Evolutionary conservation across 768 basidiomycete genomes (phyloP).

Genomic region (Crepidotus variabilis): DNA sequence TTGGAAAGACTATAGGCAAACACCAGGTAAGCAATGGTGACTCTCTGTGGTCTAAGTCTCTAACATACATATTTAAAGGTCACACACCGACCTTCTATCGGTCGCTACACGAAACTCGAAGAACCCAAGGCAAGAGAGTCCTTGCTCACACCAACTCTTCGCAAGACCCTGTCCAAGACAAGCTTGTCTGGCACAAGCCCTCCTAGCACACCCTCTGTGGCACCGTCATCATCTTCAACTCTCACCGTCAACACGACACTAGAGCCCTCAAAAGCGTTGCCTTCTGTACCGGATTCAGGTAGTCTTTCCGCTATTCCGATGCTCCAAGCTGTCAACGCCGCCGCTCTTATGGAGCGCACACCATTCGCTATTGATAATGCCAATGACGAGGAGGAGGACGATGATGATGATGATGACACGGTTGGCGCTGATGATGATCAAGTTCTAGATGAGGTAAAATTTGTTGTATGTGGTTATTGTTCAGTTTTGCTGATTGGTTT

Average conservation of each 20-base stretch:
- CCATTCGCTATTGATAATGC: slow-evolving; percentile 98
- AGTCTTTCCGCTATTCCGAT: slow-evolving; percentile 57
- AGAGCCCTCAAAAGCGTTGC: slow-evolving; percentile 19
- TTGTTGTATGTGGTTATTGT: slow-evolving; percentile 5
- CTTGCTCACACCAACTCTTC: slow-evolving; percentile 69
- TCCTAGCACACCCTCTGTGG: slow-evolving; percentile 22
- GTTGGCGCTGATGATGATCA: slow-evolving; percentile 53
- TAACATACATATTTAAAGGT: slow-evolving; percentile 36
- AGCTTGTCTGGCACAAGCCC: slow-evolving; percentile 32
- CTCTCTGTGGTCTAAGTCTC: neutral
- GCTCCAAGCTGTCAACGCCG: slow-evolving; percentile 74
- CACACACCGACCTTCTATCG: slow-evolving; percentile 77
- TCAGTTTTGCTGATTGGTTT: neutral
- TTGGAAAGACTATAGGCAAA: slow-evolving; percentile 91
- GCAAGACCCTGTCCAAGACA: slow-evolving; percentile 52
- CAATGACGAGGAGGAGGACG: slow-evolving; percentile 75
- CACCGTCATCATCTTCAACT: slow-evolving; percentile 39
- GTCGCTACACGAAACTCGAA: slow-evolving; percentile 76
- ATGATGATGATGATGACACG: slow-evolving; percentile 54
- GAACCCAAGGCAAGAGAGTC: slow-evolving; percentile 90
- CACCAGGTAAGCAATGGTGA: slow-evolving; percentile 56
- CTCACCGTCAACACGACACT: slow-evolving; percentile 47
- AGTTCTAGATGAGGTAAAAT: slow-evolving; percentile 83
- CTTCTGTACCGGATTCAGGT: slow-evolving; percentile 32
- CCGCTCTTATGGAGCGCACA: slow-evolving; percentile 86